Evolutionary conservation across 768 basidiomycete genomes (phyloP).

Genomic region (Kwoniella newhampshirensis): DNA sequence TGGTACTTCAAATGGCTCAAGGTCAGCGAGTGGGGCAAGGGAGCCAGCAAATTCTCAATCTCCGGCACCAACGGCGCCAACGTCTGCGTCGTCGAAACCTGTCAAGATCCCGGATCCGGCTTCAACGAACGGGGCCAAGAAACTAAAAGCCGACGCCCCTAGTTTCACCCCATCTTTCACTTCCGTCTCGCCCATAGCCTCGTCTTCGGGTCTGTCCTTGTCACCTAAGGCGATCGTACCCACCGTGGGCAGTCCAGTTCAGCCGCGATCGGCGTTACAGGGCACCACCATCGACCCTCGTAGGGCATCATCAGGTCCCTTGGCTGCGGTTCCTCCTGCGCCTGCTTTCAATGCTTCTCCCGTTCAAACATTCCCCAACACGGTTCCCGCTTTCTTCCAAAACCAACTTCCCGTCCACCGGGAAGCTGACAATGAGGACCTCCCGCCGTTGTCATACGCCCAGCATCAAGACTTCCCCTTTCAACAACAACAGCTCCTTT

Average conservation of each 20-base stretch:
- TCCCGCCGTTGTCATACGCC: constrained; percentile 23
- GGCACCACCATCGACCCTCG: constrained; percentile 14
- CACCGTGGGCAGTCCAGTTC: constrained; percentile 5
- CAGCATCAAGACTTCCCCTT: constrained; percentile 24
- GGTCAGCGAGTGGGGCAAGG: constrained; percentile 25
- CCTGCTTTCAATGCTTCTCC: constrained; percentile 9
- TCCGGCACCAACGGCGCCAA: constrained; percentile 11
- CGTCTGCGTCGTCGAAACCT: constrained; percentile 8
- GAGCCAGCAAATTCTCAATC: constrained; percentile 11
- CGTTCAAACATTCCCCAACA: constrained; percentile 5
- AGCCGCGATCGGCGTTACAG: constrained; percentile 17
- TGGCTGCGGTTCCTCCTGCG: not conserved
- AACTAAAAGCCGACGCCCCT: constrained; percentile 49
- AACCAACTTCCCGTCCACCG: constrained; percentile 21
- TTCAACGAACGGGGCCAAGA: constrained; percentile 18
- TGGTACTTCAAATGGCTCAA: constrained; percentile 21
- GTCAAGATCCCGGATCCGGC: constrained; percentile 18
- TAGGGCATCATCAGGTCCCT: constrained; percentile 20
- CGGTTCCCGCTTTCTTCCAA: constrained; percentile 2
- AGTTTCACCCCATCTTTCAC: constrained; percentile 43
- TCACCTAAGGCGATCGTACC: constrained; percentile 22
- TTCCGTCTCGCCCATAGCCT: constrained; percentile 30
- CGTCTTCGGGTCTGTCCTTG: constrained; percentile 14
- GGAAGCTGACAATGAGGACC: constrained; percentile 22
- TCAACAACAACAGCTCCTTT: constrained; percentile 45